Evolutionary conservation across 257 asterid species (phyloP).

Genomic region (Marsdenia floribunda): DNA sequence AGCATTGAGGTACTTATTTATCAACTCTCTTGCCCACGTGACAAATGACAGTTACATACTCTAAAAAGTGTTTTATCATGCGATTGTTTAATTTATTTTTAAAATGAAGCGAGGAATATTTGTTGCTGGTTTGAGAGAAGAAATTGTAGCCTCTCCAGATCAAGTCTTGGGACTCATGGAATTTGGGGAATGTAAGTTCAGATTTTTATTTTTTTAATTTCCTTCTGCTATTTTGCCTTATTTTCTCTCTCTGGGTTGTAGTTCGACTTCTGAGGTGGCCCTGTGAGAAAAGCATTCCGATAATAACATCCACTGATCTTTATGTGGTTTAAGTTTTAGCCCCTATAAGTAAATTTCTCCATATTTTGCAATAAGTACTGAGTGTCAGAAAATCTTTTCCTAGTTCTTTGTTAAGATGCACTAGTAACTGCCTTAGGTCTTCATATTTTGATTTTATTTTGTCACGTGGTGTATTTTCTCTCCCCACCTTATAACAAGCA

Average conservation of each 20-base stretch:
- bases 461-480: background rate
- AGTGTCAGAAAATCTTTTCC: background rate
- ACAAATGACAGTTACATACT: background rate
- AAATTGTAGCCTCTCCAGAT: conserved; percentile 85
- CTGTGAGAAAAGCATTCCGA: background rate
- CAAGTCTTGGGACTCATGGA: conserved; percentile 86
- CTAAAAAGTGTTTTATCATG: conserved; percentile 3
- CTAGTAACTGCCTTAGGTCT: background rate
- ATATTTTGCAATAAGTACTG: background rate
- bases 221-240: conserved; percentile 3
- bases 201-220: background rate
- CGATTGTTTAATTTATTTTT: conserved; percentile 3
- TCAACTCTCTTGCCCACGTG: conserved; percentile 4
- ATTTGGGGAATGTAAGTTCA: conserved; percentile 78
- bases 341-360: background rate
- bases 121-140: conserved; percentile 96
- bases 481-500: background rate
- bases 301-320: background rate
- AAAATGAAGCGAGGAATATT: conserved; percentile 78
- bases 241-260: background rate
- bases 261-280: background rate
- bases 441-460: background rate
- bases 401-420: background rate
- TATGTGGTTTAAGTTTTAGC: background rate
- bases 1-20: conserved; percentile 64